A percentile compares a stretch with the other conserved stretches of the same genome.
Conservation (phyloP, 768 basidiomycete genomes). For the Rhodotorula taiwanensis region DNA sequence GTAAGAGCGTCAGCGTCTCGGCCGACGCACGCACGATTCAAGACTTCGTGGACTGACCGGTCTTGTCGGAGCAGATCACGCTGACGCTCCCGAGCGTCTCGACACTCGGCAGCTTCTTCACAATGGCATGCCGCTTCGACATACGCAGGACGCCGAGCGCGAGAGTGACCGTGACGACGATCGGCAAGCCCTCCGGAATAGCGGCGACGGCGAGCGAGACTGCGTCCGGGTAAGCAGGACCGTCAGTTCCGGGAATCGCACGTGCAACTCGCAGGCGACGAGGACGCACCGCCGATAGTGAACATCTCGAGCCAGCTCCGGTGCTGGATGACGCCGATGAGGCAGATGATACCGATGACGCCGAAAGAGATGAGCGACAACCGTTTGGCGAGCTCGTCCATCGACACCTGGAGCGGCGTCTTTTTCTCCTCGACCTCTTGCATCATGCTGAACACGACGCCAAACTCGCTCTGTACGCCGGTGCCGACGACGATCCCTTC, state of each 20-base stretch:
- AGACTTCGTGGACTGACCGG: slow-evolving; percentile 52
- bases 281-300: slow-evolving; percentile 82
- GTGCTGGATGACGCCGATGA: slow-evolving; percentile 78
- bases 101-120: slow-evolving; percentile 92
- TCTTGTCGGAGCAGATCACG: slow-evolving; percentile 98
- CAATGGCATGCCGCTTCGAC: slow-evolving; percentile 90
- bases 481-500: slow-evolving; percentile 79
- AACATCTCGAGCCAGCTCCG: slow-evolving; percentile 96
- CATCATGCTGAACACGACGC: slow-evolving; percentile 96
- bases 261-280: too few species aligned
- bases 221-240: too few species aligned
- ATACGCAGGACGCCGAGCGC: slow-evolving; percentile 89
- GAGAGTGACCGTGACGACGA: slow-evolving; percentile 93
- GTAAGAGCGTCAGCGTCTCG: neutral
- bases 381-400: slow-evolving; percentile 94
- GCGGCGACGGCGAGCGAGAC: slow-evolving; percentile 97
- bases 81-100: slow-evolving; percentile 89
- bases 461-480: slow-evolving; percentile 83
- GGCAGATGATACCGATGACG: slow-evolving; percentile 86
- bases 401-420: slow-evolving; percentile 82
- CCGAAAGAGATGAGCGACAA: slow-evolving; percentile 83
- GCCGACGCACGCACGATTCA: neutral
- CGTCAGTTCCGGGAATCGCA: too few species aligned
- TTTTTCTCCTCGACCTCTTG: slow-evolving; percentile 88
- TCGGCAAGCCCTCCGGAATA: slow-evolving; percentile 92